These are phyloP conservation scores for Phytophthora colocasiae DNA, from an alignment of 352 stramenopile genomes.

Conservation along the genomic window DNA sequence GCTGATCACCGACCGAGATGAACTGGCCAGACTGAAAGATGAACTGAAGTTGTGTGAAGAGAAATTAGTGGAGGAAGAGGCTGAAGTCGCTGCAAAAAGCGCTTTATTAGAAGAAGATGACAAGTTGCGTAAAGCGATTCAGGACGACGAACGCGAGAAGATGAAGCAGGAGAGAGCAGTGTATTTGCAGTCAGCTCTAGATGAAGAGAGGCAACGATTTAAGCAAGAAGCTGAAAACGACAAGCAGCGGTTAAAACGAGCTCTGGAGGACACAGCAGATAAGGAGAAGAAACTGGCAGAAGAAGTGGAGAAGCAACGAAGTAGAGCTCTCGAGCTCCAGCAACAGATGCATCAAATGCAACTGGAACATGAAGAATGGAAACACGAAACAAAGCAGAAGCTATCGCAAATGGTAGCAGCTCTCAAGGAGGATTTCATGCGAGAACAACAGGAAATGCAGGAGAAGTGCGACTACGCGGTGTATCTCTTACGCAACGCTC, in stretches of 20 bases:
- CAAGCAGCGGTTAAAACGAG: constrained; percentile 56
- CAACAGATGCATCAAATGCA: constrained; percentile 67
- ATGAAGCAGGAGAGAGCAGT: constrained; percentile 75
- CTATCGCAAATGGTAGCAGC: constrained; percentile 57
- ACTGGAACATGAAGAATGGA: constrained; percentile 66
- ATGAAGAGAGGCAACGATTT: constrained; percentile 67
- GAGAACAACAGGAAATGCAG: constrained; percentile 57
- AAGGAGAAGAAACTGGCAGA: constrained; percentile 85
- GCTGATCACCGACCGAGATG: constrained; percentile 71
- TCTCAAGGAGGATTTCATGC: constrained; percentile 59
- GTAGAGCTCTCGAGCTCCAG: constrained; percentile 54
- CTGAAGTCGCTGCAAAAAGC: constrained; percentile 73
- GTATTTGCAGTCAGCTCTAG: constrained; percentile 68
- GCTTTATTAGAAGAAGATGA: constrained; percentile 83
- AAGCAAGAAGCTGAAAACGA: constrained; percentile 67
- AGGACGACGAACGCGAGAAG: constrained; percentile 85
- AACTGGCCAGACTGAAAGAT: constrained; percentile 62
- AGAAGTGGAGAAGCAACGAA: constrained; percentile 72
- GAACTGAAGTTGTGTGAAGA: constrained; percentile 70
- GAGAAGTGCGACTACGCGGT: constrained; percentile 59
- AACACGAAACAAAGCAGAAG: constrained; percentile 49
- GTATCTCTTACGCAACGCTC: constrained; percentile 58
- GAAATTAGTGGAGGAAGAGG: constrained; percentile 74
- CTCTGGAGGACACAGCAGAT: constrained; percentile 59
- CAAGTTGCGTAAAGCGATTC: constrained; percentile 75